Percentiles rank a stretch among this genome's conserved stretches.
Evolutionary conservation across 192 early-diverging fungal species (phyloP).

Genomic region (Backusella psychrophila): DNA sequence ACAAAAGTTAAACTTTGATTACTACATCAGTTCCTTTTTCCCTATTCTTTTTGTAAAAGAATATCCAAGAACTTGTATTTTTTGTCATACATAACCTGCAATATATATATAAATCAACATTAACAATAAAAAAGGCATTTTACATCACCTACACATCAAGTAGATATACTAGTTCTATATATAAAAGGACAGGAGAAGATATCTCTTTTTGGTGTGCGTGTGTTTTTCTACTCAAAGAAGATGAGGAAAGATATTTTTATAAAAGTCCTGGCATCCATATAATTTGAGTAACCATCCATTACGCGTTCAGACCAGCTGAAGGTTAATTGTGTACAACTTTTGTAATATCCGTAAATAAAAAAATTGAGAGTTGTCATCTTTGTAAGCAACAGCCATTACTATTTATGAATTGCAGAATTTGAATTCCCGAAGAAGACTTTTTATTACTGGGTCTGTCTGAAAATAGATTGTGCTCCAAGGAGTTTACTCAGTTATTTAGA

Average conservation of each 20-base stretch:
- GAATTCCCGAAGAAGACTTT: not conserved
- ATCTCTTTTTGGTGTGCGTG: not conserved
- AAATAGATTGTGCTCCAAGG: conserved; percentile 5
- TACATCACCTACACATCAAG: too few species aligned
- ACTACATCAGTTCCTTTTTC: not conserved
- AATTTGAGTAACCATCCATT: not conserved
- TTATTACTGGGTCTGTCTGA: not conserved
- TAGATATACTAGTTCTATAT: not conserved
- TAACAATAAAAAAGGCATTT: not conserved
- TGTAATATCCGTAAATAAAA: not conserved
- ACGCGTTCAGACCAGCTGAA: not conserved
- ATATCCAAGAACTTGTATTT: not conserved
- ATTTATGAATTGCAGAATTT: not conserved
- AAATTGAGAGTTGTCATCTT: not conserved
- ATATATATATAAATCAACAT: not conserved
- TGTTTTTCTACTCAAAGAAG: not conserved
- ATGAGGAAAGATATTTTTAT: not conserved
- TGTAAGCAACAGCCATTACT: not conserved
- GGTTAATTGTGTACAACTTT: not conserved
- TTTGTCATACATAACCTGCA: not conserved
- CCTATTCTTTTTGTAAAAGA: not conserved
- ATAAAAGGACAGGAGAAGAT: not conserved
- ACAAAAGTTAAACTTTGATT: not conserved
- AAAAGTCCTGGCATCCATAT: not conserved
- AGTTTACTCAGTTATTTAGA: not conserved